A percentile compares a stretch with the other conserved stretches of the same genome.
These are phyloP conservation scores for Grigorovia yakushimaensis DNA, from an alignment of 805 yeast genomes.

Conservation along the genomic window DNA sequence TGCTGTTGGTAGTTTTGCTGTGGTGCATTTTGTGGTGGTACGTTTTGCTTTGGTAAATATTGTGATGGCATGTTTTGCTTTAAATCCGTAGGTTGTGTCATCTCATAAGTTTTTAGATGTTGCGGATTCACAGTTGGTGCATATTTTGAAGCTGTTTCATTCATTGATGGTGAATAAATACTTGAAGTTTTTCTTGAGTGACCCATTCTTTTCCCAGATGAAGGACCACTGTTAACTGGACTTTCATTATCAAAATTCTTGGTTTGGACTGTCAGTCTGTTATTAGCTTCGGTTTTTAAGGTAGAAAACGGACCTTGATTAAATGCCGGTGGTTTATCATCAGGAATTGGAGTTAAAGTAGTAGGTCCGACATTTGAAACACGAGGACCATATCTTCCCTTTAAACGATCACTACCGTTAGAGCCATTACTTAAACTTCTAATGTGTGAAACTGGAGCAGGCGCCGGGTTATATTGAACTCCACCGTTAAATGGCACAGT, in stretches of 20 bases:
- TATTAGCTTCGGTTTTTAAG: background rate
- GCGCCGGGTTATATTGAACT: background rate
- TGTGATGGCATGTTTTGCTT: background rate
- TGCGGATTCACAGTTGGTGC: conserved; percentile 32
- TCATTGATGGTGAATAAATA: conserved; percentile 24
- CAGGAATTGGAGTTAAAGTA: background rate
- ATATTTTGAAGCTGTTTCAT: conserved; percentile 27
- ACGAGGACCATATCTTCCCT: background rate
- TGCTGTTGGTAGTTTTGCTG: background rate
- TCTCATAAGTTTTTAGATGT: conserved; percentile 4
- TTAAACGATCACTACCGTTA: background rate
- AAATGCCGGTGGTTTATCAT: background rate
- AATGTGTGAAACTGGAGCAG: background rate
- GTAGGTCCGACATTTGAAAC: background rate
- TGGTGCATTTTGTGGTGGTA: background rate
- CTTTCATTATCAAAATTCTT: background rate
- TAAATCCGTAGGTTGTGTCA: no score
- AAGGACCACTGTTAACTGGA: background rate
- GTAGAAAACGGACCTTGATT: background rate
- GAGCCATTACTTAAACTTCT: background rate
- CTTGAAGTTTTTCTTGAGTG: conserved; percentile 13
- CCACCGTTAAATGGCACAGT: background rate
- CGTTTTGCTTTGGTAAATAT: background rate
- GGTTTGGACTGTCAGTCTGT: background rate
- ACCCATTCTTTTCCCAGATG: background rate